phyloP scores from a whole-genome alignment of 2,329 filamentous ascomycete genomes.

The Penicillium occitanis region DNA sequence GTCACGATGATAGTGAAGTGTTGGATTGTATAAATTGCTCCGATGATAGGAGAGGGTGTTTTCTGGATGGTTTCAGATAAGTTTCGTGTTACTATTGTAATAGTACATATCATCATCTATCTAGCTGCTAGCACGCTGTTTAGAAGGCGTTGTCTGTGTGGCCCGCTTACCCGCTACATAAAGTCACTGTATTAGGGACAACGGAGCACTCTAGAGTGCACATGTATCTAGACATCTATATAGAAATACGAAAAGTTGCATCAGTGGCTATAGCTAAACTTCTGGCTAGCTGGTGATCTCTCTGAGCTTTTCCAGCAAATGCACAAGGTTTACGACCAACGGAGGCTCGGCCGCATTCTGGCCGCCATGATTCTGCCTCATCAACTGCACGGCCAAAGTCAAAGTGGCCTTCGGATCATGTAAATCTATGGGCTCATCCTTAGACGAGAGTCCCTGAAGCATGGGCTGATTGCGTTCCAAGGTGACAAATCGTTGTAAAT shows the following conservation, averaged over 20 bases:
- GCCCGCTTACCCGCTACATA: neutral
- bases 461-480: conserved; percentile 3
- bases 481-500: neutral
- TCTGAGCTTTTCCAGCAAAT: neutral
- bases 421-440: neutral
- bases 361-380: conserved; percentile 30
- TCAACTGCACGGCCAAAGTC: conserved; percentile 12
- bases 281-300: neutral
- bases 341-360: neutral
- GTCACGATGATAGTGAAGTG: neutral
- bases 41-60: neutral
- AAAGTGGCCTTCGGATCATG: conserved; percentile 11
- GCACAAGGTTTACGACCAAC: conserved; percentile 11
- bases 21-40: neutral
- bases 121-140: neutral
- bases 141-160: neutral
- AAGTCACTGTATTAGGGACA: neutral
- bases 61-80: neutral
- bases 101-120: neutral
- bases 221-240: neutral
- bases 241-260: neutral
- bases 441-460: neutral
- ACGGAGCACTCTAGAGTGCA: neutral
- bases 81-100: neutral
- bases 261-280: neutral